Base-by-base conservation (phyloP, 257 asterid genomes). In the Avicennia marina region DNA sequence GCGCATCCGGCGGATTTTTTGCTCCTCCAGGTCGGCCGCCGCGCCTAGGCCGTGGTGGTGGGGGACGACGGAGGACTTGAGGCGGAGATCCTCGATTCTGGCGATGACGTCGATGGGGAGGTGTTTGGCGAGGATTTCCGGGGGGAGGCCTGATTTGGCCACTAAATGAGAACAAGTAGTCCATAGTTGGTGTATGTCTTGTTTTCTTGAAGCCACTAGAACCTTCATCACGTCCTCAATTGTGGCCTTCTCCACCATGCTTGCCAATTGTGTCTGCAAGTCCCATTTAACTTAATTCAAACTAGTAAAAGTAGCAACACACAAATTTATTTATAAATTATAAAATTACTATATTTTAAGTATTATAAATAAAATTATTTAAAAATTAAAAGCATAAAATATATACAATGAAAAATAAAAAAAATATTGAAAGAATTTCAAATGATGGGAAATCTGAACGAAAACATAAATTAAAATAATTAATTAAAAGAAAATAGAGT, bases 161-260 rank as follows among this genome's bases (percentile, higher is more conserved):
- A 87, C 96, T 17, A 87, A 61, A 26, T 84, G 98, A 2, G 98
- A 90, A 58, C 98, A 90, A 39, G 95, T 90, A 17, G 81, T 75
- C 96, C 98, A 90, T 5, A 90, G 58, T 27, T 82, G 95, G 17
- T 84, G 94, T 89, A 90, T 75, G 45, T 87, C 98, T 76, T 87
- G 96, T 63, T 90, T 90, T 63, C 95, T 77, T 45, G 98, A 90
- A 46, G 98, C 91, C 44, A 82, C 81, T 36, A 90, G 54, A 6
- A 87, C 98, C 56, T 88, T 90, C 98, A 90, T 90, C 3, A 90
- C 98, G 58, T 87, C 96, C 39, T 90, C 96, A 56, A 90, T 87
- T 22, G 96, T 87, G 2, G 98, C 94, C 65, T 90, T 90, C 64
- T 85, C 98, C 12, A 90, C 98, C 84, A 90, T 87, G 78, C 69